Evolutionary conservation across 805 yeast genomes (phyloP).

Genomic region (Zygoascus flipseniorum): DNA sequence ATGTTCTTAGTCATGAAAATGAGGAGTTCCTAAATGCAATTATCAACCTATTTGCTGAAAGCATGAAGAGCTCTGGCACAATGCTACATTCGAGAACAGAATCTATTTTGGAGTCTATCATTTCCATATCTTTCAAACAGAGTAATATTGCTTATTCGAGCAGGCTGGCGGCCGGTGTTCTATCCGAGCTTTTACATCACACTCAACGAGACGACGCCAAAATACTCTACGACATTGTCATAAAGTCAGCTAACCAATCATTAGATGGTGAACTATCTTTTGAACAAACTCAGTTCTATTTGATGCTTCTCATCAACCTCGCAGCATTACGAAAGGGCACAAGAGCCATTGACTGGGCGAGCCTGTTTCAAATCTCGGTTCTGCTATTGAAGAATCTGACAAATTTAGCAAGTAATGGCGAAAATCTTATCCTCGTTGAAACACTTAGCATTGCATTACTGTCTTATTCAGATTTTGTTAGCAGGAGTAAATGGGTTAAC

Average conservation of each 20-base stretch:
- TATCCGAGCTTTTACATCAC: slow-evolving; percentile 27
- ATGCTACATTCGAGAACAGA: slow-evolving; percentile 67
- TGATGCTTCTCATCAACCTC: slow-evolving; percentile 19
- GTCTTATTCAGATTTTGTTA: slow-evolving; percentile 15
- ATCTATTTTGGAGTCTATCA: slow-evolving; percentile 32
- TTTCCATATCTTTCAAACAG: slow-evolving; percentile 1
- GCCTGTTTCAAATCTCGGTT: slow-evolving; percentile 4
- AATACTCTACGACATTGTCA: slow-evolving; percentile 15
- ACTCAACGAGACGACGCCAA: slow-evolving; percentile 23
- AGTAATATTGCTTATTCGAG: slow-evolving; percentile 6
- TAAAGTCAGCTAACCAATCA: slow-evolving; percentile 2
- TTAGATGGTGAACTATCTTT: background rate
- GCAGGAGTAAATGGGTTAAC: slow-evolving; percentile 11
- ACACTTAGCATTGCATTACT: slow-evolving; percentile 9
- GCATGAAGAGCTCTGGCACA: slow-evolving; percentile 63
- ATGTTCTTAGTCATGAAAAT: slow-evolving; percentile 29
- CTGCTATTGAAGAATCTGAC: background rate
- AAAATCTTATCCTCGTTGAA: background rate
- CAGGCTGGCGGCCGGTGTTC: slow-evolving; percentile 14
- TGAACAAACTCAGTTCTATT: background rate
- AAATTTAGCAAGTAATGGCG: background rate
- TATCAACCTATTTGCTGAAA: slow-evolving; percentile 55
- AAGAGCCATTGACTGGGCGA: slow-evolving; percentile 28
- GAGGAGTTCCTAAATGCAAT: slow-evolving; percentile 50
- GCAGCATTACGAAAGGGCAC: slow-evolving; percentile 31